These are phyloP conservation scores for Penstemon davidsonii DNA, from an alignment of 257 asterid genomes.

Conservation along the genomic window DNA sequence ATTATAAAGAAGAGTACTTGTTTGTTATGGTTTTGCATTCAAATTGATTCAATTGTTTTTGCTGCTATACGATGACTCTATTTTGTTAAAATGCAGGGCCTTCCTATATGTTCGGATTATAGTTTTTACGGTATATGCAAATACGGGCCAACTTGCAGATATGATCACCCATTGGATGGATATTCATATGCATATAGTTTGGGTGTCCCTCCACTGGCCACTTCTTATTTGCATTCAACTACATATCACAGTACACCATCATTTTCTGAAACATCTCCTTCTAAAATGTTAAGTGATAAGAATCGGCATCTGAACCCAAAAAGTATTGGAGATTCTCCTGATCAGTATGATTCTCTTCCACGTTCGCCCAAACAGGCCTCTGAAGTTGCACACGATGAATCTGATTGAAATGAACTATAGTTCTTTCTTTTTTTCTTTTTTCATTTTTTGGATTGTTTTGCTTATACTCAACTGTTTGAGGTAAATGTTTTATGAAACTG, in stretches of 20 bases:
- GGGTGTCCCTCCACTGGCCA: conserved; percentile 39
- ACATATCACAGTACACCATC: conserved; percentile 31
- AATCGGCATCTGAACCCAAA: conserved; percentile 28
- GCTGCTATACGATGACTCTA: neutral
- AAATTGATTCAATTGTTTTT: neutral
- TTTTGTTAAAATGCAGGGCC: conserved; percentile 50
- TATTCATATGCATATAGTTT: conserved; percentile 41
- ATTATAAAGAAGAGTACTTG: no score
- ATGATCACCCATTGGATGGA: conserved; percentile 64
- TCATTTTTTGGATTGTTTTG: conserved; percentile 1
- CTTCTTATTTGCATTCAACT: conserved; percentile 28
- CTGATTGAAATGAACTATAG: conserved; percentile 34
- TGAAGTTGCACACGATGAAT: conserved; percentile 35
- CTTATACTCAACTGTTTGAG: conserved; percentile 18
- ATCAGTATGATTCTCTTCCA: conserved; percentile 33
- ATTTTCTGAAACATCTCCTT: conserved; percentile 30
- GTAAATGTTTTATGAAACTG: conserved; percentile 34
- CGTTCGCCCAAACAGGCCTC: conserved; percentile 38
- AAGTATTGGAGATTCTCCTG: conserved; percentile 35
- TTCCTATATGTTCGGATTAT: conserved; percentile 50
- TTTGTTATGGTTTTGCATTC: neutral
- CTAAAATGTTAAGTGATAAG: conserved; percentile 40
- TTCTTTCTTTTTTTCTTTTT: conserved; percentile 18
- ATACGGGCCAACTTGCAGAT: conserved; percentile 62
- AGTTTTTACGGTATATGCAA: conserved; percentile 57